Evolutionary conservation across 768 basidiomycete genomes (phyloP), one percentile per base, ranked within the genome.

Genomic region (Austroboletus festivus): DNA sequence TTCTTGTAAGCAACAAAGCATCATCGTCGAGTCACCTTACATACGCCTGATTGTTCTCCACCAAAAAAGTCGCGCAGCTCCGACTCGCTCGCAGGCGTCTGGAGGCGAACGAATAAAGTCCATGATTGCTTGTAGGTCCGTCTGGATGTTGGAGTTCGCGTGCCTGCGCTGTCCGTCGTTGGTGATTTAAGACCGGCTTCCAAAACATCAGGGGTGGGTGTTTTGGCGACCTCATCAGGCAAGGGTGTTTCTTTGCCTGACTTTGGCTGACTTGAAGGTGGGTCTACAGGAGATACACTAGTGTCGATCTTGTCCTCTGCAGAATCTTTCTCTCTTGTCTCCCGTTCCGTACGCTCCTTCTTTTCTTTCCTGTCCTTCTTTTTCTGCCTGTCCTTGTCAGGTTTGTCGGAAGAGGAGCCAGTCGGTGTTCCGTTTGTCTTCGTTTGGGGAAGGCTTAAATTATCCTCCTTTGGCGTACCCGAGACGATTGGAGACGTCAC

Each of bases 71-170:
- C 86, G 46, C 78, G 76, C 8, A 93, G 61, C 41, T 91, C 88
- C 0, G 66, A 55, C 55, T 93, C 91, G 10, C 65, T 77, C 5
- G 79, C 72, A 12, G 76, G 62, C 8, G 71, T 56, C 16, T 73
- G 65, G 70, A 85, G 74, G 53, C 85, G 81, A 76, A 93, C 81
- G 67, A 89, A 93, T 44, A 93, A 76, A 8, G 91, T 93, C 84
- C 85, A 90, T 5, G 90, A 89, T 64, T 88, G 81, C 34, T 87
- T 75, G 23, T 78, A 71, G 0, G 80, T 78, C 48, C 80, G 78
- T 40, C 75, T 75, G 30, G 77, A 76, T 45, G 82, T 87, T 18
- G 90, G 90, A 22, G 90, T 91, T 47, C 88, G 77, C 20, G 73
- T 70, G 9, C 87, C 86, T 0, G 77, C 64, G 26, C 80, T 80